A percentile compares a stretch with the other conserved stretches of the same genome.
Evolutionary conservation across 306 rosid genomes (phyloP).

Genomic region (Carpinus fangiana): DNA sequence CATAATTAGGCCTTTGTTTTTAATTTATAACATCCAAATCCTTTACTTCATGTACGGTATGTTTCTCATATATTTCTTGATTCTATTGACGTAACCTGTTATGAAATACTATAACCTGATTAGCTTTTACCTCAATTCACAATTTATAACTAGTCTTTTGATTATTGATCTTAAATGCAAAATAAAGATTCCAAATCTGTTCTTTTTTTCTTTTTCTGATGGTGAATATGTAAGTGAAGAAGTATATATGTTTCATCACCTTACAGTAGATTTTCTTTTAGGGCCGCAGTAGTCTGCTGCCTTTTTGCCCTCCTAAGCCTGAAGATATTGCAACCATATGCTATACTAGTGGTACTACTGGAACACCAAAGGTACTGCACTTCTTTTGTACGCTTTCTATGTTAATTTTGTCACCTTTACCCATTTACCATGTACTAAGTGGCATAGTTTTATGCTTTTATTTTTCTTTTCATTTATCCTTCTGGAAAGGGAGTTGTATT

Average conservation of each 20-base stretch:
- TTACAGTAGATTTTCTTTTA: conserved; percentile 42
- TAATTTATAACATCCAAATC: not conserved
- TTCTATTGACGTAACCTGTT: not conserved
- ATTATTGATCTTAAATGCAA: not conserved
- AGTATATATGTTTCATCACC: conserved; percentile 14
- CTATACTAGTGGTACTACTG: conserved; percentile 99
- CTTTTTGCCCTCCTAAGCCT: conserved; percentile 82
- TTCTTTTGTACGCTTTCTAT: not conserved
- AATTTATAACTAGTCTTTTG: not conserved
- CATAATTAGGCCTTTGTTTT: not conserved
- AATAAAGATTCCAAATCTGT: not conserved
- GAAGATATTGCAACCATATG: conserved; percentile 89
- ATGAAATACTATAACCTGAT: not conserved
- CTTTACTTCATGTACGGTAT: not conserved
- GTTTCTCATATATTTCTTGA: not conserved
- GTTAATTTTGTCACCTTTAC: not conserved
- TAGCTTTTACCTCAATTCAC: not conserved
- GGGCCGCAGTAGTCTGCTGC: conserved; percentile 76
- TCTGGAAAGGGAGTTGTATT: conserved; percentile 79
- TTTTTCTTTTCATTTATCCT: conserved; percentile 17
- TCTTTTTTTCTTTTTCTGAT: conserved; percentile 8
- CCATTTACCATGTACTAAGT: not conserved
- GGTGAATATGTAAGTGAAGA: not conserved
- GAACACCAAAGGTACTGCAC: conserved; percentile 84
- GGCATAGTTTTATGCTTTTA: not conserved